Conservation (phyloP, 768 basidiomycete species). For the Chalciporus chontae region DNA sequence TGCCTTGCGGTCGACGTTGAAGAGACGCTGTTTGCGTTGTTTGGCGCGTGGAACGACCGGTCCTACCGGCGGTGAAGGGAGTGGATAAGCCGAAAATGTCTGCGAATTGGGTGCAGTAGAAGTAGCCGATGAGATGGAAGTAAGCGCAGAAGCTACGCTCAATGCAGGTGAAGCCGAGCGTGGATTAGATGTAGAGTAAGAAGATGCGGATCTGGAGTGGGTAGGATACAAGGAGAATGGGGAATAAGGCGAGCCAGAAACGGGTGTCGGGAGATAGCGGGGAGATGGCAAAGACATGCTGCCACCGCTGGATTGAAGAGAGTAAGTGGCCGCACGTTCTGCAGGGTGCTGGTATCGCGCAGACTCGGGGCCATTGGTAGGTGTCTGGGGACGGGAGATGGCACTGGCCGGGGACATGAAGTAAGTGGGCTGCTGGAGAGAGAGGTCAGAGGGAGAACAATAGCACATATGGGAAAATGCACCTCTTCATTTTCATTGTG, state of each 20-base stretch:
- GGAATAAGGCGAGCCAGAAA: slow-evolving; percentile 44
- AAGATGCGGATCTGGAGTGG: slow-evolving; percentile 46
- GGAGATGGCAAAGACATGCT: slow-evolving; percentile 36
- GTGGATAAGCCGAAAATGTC: slow-evolving; percentile 28
- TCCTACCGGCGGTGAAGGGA: slow-evolving; percentile 26
- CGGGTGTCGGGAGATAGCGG: slow-evolving; percentile 44
- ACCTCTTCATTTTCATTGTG: slow-evolving; percentile 30
- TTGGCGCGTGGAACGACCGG: slow-evolving; percentile 39
- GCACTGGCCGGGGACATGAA: slow-evolving; percentile 34
- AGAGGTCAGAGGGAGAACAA: slow-evolving; percentile 1
- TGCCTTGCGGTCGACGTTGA: slow-evolving; percentile 67
- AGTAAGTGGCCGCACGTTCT: slow-evolving; percentile 33
- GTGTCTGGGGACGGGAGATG: slow-evolving; percentile 39
- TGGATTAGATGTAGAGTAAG: slow-evolving; percentile 42
- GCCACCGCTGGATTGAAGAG: slow-evolving; percentile 14
- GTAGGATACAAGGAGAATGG: slow-evolving; percentile 41
- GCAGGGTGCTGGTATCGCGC: slow-evolving; percentile 28
- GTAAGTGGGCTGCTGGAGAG: slow-evolving; percentile 28
- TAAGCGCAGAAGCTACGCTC: slow-evolving; percentile 52
- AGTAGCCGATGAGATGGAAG: slow-evolving; percentile 45
- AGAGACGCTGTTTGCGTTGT: slow-evolving; percentile 70
- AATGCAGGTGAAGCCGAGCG: slow-evolving; percentile 61
- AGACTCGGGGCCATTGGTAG: slow-evolving; percentile 32
- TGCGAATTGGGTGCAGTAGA: slow-evolving; percentile 31
- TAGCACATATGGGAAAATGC: slow-evolving; percentile 1